phyloP scores from a whole-genome alignment of 1,139 yeast species.

The Candida dubliniensis region DNA sequence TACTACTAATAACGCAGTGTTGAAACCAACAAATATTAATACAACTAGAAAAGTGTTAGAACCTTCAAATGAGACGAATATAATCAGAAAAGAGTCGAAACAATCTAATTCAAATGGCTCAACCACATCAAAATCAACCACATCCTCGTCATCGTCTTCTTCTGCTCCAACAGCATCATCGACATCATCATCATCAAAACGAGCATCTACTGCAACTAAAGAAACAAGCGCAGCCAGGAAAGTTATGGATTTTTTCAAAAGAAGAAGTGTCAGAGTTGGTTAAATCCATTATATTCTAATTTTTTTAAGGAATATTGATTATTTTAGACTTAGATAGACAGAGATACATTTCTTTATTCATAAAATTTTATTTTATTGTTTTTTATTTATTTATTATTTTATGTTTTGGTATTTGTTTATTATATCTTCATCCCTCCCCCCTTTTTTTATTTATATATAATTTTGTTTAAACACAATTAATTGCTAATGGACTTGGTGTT shows the following conservation, averaged over 20 bases:
- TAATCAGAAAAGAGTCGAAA: conserved; percentile 19
- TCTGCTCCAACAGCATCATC: conserved; percentile 15
- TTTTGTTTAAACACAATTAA: too few relatives aligned
- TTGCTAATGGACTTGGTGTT: too few relatives aligned
- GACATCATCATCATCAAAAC: conserved; percentile 10
- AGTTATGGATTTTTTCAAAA: conserved; percentile 78
- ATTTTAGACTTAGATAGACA: too few relatives aligned
- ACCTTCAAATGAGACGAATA: conserved; percentile 38
- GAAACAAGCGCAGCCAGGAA: conserved; percentile 74
- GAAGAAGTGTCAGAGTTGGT: conserved; percentile 59
- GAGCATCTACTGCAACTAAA: conserved; percentile 22
- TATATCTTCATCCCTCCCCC: too few relatives aligned
- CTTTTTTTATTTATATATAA: too few relatives aligned
- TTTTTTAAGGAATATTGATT: too few relatives aligned
- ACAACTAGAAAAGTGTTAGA: conserved; percentile 37
- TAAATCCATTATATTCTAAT: conserved; percentile 8
- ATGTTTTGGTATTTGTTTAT: too few relatives aligned
- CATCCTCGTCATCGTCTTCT: not conserved
- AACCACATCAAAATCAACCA: conserved; percentile 4
- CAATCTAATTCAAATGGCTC: conserved; percentile 20
- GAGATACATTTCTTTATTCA: too few relatives aligned
- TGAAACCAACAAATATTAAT: conserved; percentile 4
- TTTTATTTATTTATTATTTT: too few relatives aligned
- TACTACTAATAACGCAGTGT: conserved; percentile 5
- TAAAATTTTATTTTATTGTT: too few relatives aligned